phyloP scores from a whole-genome alignment of 2,329 filamentous ascomycete genomes.

The Colletotrichum musae region DNA sequence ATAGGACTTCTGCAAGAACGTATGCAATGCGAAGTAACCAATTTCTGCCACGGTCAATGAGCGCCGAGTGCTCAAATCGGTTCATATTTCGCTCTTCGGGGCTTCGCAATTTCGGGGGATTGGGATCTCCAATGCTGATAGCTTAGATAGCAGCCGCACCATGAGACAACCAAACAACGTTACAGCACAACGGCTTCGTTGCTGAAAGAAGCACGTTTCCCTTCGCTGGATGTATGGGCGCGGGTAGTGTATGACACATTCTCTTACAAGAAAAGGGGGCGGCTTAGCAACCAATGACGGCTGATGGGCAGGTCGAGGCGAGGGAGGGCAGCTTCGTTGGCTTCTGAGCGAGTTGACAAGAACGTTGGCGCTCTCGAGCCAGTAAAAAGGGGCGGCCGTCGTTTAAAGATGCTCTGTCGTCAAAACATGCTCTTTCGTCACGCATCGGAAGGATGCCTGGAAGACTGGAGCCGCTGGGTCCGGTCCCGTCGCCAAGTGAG shows the following conservation, averaged over 20 bases:
- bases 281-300: background rate
- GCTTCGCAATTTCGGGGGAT: too few relatives aligned
- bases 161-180: too few relatives aligned
- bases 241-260: background rate
- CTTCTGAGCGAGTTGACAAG: too few relatives aligned
- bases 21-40: too few relatives aligned
- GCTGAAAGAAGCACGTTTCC: too few relatives aligned
- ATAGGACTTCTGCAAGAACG: too few relatives aligned
- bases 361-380: background rate
- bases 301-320: background rate
- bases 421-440: conserved; percentile 17
- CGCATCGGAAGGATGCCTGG: background rate
- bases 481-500: background rate
- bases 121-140: too few relatives aligned
- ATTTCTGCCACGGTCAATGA: too few relatives aligned
- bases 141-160: too few relatives aligned
- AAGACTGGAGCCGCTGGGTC: background rate
- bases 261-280: background rate
- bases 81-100: too few relatives aligned
- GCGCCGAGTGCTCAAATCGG: too few relatives aligned
- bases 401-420: conserved; percentile 22
- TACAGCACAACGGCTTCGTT: too few relatives aligned
- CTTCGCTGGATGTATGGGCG: background rate
- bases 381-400: background rate
- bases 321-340: background rate